Conservation (phyloP, 2,329 filamentous ascomycete species). For the Cercospora sesami region DNA sequence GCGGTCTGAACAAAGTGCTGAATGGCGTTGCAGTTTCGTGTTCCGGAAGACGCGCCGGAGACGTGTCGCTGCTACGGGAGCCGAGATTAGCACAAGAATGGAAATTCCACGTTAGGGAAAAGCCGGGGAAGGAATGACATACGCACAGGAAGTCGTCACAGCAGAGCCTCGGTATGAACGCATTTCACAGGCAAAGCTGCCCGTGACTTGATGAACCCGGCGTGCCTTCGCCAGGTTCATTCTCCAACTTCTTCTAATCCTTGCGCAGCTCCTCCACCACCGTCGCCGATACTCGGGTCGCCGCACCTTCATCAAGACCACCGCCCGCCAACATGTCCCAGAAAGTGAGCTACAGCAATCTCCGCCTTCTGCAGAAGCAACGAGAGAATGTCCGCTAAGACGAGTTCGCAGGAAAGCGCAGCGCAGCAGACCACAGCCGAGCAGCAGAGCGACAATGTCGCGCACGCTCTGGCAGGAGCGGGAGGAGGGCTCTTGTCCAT, state of each 20-base stretch:
- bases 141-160: not conserved
- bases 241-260: conserved; percentile 3
- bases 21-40: conserved; percentile 4
- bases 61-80: not conserved
- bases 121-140: conserved; percentile 7
- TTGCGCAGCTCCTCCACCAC: conserved; percentile 14
- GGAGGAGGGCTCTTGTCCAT: conserved; percentile 94
- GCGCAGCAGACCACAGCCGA: conserved; percentile 58
- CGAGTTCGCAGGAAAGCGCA: conserved; percentile 10
- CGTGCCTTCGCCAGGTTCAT: conserved; percentile 7
- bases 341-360: conserved; percentile 16
- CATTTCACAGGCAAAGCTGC: conserved; percentile 16
- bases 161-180: conserved; percentile 16
- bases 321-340: conserved; percentile 17
- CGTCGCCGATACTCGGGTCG: conserved; percentile 8
- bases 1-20: not conserved
- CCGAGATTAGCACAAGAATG: not conserved
- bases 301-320: not conserved
- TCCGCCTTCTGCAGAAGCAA: not conserved
- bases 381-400: conserved; percentile 15
- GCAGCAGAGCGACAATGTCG: conserved; percentile 93
- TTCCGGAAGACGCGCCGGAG: conserved; percentile 11
- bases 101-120: not conserved
- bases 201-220: conserved; percentile 11
- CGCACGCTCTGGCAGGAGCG: conserved; percentile 87